Evolutionary conservation across 306 rosid genomes (phyloP), one percentile per base, ranked within the genome.

Genomic region (Ceratonia siliqua): DNA sequence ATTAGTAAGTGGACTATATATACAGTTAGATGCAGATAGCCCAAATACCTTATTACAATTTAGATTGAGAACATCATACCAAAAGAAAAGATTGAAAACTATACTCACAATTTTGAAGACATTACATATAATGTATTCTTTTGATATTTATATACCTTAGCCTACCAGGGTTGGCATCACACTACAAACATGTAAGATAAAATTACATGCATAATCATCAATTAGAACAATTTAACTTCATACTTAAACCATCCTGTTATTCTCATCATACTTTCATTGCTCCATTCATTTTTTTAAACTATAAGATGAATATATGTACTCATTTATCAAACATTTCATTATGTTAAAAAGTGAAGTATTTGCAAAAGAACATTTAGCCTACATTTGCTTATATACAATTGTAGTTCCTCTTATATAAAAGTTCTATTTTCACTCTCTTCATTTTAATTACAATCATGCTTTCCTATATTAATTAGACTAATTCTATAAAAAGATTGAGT

Each of bases 121-220:
- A 2, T 3, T 66, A 28, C 41, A 35, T 55, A 36, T 58, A 76
- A 41, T 66, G 67, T 50, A 5, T 64, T 38, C 38, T 64, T 55
- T 52, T 75, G 63, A 50, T 50, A 30, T 27, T 53, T 25, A 63
- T 32, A 24, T 39, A n/a, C n/a, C n/a, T n/a, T n/a, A n/a, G n/a
- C n/a, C n/a, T n/a, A n/a, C n/a, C n/a, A n/a, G n/a, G n/a, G n/a
- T n/a, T n/a, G n/a, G n/a, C 59, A 21, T 28, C 24, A 33, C 78
- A 59, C 30, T 62, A 17, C 77, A 28, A 20, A 28, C n/a, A n/a
- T n/a, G 58, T 73, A 49, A 57, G 57, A 36, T 57, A 13, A 39
- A 36, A 13, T 53, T 65, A 41, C 4, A 41, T 36, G 17, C 18
- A 66, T 66, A 76, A 39, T 52, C 42, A 36, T 50, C 39, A 55